These are phyloP conservation scores for Pythium folliculosum DNA, from an alignment of 352 stramenopile species.

Conservation along the genomic window DNA sequence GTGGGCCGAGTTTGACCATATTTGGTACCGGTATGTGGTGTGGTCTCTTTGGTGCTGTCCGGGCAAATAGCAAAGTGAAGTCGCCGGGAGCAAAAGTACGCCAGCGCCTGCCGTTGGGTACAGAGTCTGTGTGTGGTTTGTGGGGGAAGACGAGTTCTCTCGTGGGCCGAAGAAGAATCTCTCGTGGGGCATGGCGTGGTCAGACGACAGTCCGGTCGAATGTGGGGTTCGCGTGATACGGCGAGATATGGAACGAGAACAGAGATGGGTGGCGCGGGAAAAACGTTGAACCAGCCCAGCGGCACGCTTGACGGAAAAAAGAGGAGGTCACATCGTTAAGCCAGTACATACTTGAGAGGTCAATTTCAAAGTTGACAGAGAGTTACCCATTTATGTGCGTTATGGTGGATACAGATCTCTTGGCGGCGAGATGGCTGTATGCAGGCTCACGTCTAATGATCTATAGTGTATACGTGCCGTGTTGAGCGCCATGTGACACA, in stretches of 20 bases:
- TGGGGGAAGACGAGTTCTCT: not conserved
- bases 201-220: too few species aligned
- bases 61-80: not conserved
- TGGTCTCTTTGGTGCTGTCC: not conserved
- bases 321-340: not conserved
- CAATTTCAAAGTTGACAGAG: too few species aligned
- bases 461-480: too few species aligned
- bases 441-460: too few species aligned
- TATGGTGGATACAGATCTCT: too few species aligned
- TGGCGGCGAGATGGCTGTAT: too few species aligned
- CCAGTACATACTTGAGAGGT: too few species aligned
- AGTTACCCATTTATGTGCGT: too few species aligned
- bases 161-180: not conserved
- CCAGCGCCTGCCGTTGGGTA: too few species aligned
- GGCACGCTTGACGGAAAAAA: not conserved
- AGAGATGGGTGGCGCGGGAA: not conserved
- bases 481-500: too few species aligned
- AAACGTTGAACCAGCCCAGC: too few species aligned
- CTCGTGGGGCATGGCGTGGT: not conserved
- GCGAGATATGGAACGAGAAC: not conserved
- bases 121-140: not conserved
- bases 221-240: not conserved
- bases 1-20: constrained; percentile 22
- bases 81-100: not conserved
- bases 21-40: not conserved